Percentiles rank a stretch among this genome's conserved stretches.
phyloP scores from a whole-genome alignment of 192 early-diverging fungal species.

The Oehlia diaphana region DNA sequence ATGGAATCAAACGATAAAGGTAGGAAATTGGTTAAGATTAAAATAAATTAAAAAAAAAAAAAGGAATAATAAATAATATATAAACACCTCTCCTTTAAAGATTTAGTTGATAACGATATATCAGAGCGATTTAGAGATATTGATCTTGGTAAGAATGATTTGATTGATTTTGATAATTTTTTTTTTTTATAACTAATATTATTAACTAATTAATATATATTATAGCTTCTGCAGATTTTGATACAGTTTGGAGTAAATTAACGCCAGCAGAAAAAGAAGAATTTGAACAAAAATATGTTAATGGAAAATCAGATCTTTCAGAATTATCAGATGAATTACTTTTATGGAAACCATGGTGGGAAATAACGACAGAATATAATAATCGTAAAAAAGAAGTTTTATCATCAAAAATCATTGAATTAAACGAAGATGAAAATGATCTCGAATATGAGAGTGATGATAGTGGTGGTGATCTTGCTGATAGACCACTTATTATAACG shows the following conservation, averaged over 20 bases:
- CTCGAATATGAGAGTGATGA: background rate
- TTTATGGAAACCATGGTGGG: constrained; percentile 32
- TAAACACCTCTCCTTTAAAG: background rate
- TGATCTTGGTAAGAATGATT: constrained; percentile 36
- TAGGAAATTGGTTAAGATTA: background rate
- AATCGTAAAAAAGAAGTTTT: background rate
- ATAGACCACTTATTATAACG: background rate
- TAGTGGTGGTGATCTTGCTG: background rate
- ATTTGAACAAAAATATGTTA: constrained; percentile 42
- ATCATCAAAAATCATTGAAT: background rate
- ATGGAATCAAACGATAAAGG: constrained; percentile 39
- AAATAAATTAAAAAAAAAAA: no score
- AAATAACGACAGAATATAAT: background rate
- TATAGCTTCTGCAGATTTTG: constrained; percentile 42
- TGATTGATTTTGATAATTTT: constrained; percentile 9
- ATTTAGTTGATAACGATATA: constrained; percentile 35
- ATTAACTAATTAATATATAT: constrained; percentile 11
- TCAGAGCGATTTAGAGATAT: constrained; percentile 40
- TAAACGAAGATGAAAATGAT: background rate
- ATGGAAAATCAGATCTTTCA: constrained; percentile 3
- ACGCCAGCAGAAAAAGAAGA: constrained; percentile 47
- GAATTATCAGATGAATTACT: constrained; percentile 7
- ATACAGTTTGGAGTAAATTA: constrained; percentile 49
- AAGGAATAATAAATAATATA: background rate
- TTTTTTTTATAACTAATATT: no score